Evolutionary conservation across 1,284 basidiomycete genomes (phyloP).

Genomic region (Boletus mariae): DNA sequence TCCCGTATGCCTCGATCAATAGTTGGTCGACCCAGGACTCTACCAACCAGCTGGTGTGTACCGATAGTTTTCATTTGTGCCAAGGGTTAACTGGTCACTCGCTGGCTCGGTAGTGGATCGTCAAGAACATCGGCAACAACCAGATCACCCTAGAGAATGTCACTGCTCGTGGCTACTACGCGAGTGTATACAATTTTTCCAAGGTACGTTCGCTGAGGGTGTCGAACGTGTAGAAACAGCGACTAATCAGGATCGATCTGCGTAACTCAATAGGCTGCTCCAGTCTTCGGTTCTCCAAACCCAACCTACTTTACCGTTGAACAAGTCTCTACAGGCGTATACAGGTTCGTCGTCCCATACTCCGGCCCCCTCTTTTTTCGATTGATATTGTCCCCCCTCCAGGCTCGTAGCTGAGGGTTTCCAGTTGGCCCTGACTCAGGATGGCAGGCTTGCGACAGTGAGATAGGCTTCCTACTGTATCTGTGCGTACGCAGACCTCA

Average conservation of each 20-base stretch:
- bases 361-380: too few relatives aligned
- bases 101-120: neutral
- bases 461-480: neutral
- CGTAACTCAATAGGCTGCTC: neutral
- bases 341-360: neutral
- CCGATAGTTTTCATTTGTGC: neutral
- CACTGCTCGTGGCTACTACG: neutral
- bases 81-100: neutral
- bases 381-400: neutral
- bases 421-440: neutral
- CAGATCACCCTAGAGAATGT: neutral
- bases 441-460: neutral
- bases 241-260: neutral
- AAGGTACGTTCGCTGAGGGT: neutral
- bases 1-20: too few relatives aligned
- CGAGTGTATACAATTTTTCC: neutral
- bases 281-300: neutral
- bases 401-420: neutral
- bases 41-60: neutral
- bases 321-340: neutral
- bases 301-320: neutral
- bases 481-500: neutral
- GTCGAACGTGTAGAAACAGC: neutral
- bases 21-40: too few relatives aligned
- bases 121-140: neutral